Conservation (phyloP, 2,329 filamentous ascomycete genomes). For the Aspergillus neotritici region DNA sequence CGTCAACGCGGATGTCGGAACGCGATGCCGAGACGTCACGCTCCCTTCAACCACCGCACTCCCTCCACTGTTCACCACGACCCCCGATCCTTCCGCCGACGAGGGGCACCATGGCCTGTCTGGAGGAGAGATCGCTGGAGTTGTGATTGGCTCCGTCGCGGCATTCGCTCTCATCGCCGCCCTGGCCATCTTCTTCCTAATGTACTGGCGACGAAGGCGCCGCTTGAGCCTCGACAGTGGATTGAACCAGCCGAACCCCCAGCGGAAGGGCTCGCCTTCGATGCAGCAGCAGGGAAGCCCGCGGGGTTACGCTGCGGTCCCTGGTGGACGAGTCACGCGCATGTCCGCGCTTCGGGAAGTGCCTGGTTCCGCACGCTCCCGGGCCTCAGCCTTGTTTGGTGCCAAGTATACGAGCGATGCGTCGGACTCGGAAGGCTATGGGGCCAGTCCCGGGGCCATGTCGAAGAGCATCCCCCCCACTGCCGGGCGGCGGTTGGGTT, state of each 20-base stretch:
- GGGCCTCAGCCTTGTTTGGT: constrained; percentile 45
- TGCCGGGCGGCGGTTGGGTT: constrained; percentile 68
- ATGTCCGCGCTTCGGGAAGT: constrained; percentile 90
- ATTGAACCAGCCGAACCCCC: constrained; percentile 84
- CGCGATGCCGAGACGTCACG: constrained; percentile 67
- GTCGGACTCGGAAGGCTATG: constrained; percentile 61
- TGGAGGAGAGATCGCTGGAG: constrained; percentile 84
- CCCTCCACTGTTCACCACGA: too few species aligned
- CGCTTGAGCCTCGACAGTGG: constrained; percentile 63
- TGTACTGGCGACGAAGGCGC: constrained; percentile 53
- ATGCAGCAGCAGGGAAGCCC: constrained; percentile 40
- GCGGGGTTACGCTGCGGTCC: constrained; percentile 65
- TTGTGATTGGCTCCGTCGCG: constrained; percentile 73
- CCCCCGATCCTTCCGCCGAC: constrained; percentile 47
- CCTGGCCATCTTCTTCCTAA: constrained; percentile 56
- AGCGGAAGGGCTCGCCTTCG: constrained; percentile 38
- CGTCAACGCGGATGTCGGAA: constrained; percentile 69
- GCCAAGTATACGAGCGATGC: constrained; percentile 47
- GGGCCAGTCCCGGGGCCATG: constrained; percentile 66
- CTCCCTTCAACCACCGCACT: constrained; percentile 60
- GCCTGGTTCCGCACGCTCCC: constrained; percentile 54
- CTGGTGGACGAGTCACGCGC: constrained; percentile 82
- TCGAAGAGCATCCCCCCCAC: constrained; percentile 43
- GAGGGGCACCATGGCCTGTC: constrained; percentile 52
- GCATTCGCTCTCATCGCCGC: constrained; percentile 65